Percentiles rank a stretch among this genome's conserved stretches.
These are phyloP conservation scores for Oryza glumipatula DNA, from an alignment of 176 grass and related monocot species.

Conservation along the genomic window DNA sequence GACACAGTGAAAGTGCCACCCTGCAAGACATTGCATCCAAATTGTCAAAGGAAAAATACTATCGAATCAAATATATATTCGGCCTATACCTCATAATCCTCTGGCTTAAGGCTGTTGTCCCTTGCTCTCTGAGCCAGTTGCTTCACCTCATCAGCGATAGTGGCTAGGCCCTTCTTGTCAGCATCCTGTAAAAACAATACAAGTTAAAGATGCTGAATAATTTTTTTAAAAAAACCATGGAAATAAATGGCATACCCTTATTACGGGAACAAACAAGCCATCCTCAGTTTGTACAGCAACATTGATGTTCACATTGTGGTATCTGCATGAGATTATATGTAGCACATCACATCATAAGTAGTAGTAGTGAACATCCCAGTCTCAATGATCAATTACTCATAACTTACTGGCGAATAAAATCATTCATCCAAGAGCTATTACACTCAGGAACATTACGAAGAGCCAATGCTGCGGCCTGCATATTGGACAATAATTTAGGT, in stretches of 20 bases:
- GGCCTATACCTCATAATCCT: slow-evolving; percentile 62
- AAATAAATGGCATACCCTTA: slow-evolving; percentile 52
- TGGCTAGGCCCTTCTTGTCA: slow-evolving; percentile 69
- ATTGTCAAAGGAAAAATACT: slow-evolving; percentile 14
- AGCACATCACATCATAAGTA: background rate
- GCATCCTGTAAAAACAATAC: slow-evolving; percentile 49
- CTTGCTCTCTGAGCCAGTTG: slow-evolving; percentile 64
- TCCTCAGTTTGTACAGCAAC: slow-evolving; percentile 73
- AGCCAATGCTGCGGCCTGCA: slow-evolving; percentile 71
- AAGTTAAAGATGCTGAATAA: background rate
- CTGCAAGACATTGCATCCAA: slow-evolving; percentile 38
- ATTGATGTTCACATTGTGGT: slow-evolving; percentile 74
- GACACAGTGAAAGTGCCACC: slow-evolving; percentile 75
- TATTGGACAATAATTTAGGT: slow-evolving; percentile 11
- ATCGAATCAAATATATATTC: slow-evolving; percentile 10
- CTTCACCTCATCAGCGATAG: slow-evolving; percentile 73
- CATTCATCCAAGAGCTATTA: slow-evolving; percentile 84
- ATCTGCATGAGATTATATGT: slow-evolving; percentile 34
- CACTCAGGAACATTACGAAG: slow-evolving; percentile 76
- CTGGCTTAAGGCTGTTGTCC: slow-evolving; percentile 69
- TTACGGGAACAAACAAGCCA: slow-evolving; percentile 75
- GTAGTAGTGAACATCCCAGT: background rate
- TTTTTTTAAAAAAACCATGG: background rate
- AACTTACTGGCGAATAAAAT: slow-evolving; percentile 78
- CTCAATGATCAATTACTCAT: background rate